These are phyloP conservation scores for Metroxylon sagu DNA, from an alignment of 176 grass and related monocot species.

Conservation along the genomic window DNA sequence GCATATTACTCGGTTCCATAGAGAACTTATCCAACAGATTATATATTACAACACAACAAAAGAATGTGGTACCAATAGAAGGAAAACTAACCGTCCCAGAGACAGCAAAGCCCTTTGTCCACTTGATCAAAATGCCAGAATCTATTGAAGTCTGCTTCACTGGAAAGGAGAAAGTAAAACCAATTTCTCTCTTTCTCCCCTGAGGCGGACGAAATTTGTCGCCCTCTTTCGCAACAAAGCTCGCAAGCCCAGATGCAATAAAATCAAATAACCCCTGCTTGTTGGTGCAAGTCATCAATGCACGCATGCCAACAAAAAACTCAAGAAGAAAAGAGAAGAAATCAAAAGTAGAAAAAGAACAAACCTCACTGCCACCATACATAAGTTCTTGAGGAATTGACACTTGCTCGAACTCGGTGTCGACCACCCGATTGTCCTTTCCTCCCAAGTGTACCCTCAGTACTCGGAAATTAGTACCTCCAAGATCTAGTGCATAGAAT, in stretches of 20 bases:
- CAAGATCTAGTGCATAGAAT: constrained; percentile 80
- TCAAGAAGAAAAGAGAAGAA: neutral
- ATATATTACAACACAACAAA: no score
- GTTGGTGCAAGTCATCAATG: neutral
- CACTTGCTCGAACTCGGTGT: constrained; percentile 49
- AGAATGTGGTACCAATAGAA: neutral
- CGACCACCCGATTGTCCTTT: constrained; percentile 47
- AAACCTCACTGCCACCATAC: constrained; percentile 27
- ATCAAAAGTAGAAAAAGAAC: neutral
- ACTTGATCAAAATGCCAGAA: constrained; percentile 76
- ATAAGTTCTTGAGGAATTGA: constrained; percentile 69
- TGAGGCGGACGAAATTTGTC: neutral
- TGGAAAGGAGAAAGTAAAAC: constrained; percentile 90
- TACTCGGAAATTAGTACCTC: constrained; percentile 81
- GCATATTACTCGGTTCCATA: no score
- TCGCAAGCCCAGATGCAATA: constrained; percentile 47
- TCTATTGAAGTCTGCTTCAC: constrained; percentile 65
- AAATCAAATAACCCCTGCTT: constrained; percentile 67
- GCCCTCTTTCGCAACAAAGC: constrained; percentile 26
- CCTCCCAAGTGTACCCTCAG: constrained; percentile 76
- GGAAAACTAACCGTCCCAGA: constrained; percentile 14
- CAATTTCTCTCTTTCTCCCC: constrained; percentile 50
- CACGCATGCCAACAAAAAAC: neutral
- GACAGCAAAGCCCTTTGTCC: constrained; percentile 77
- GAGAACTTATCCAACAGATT: no score